Conservation (phyloP, 495 filamentous ascomycete genomes). For the Podospora anserina region DNA sequence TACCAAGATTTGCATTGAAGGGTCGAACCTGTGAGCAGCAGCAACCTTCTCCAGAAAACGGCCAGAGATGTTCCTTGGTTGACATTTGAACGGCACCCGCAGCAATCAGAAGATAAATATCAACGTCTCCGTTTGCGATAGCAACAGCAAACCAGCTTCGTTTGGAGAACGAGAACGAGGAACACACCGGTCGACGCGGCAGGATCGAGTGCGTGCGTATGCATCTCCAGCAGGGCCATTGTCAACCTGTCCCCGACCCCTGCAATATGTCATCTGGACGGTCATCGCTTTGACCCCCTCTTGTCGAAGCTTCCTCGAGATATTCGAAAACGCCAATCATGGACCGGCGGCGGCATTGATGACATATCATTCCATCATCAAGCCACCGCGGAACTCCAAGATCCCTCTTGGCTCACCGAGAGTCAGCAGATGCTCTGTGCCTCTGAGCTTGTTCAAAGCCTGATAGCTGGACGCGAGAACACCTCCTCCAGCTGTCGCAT, state of each 20-base stretch:
- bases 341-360: slow-evolving; percentile 15
- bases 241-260: background rate
- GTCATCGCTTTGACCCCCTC: slow-evolving; percentile 10
- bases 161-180: background rate
- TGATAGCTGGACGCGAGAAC: background rate
- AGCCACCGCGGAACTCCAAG: slow-evolving; percentile 12
- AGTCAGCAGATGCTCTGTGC: slow-evolving; percentile 8
- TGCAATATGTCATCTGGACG: background rate
- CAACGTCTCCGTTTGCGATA: background rate
- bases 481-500: slow-evolving; percentile 14
- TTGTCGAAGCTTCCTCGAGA: slow-evolving; percentile 35
- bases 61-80: slow-evolving; percentile 7
- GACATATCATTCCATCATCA: slow-evolving; percentile 28
- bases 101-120: slow-evolving; percentile 3
- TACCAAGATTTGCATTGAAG: slow-evolving; percentile 11
- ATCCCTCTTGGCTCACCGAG: background rate
- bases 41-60: slow-evolving; percentile 10
- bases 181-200: too few species aligned
- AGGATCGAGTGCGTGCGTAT: too few species aligned
- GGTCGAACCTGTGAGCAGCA: slow-evolving; percentile 10
- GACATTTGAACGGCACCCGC: slow-evolving; percentile 1
- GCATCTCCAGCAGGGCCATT: background rate
- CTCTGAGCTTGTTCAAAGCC: background rate
- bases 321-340: slow-evolving; percentile 34
- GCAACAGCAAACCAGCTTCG: background rate